Evolutionary conservation across 768 basidiomycete species (phyloP), one percentile per base, ranked within the genome.

Genomic region (Amanita molliuscula): DNA sequence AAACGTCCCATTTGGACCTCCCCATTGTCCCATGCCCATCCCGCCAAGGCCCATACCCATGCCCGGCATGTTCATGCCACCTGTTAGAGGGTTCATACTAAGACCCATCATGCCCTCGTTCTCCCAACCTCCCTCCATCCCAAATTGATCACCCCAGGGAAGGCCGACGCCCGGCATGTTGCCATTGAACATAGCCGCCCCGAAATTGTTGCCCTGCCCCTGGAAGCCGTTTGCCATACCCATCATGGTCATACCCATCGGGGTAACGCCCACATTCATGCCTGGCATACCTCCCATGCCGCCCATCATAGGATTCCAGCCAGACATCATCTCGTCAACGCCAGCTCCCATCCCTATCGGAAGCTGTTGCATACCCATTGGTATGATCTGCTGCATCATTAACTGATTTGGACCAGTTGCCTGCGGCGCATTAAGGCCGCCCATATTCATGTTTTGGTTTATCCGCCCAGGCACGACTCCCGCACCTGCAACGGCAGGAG

Each of bases 1-100:
- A 31, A 52, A 52, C 15, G 23, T n/a, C 15, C 57, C 55, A 50
- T 60, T 60, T 38, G 67, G 61, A 11, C 31, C 31, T 55, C 60
- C 66, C 66, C 64, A 66, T 41, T 67, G 65, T 47, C 66, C 66
- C 65, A 71, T 70, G 11, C 67, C 63, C 65, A 68, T 68, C 16
- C 60, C 66, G 58, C 65, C 66, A 33, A 59, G 66, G 56, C 68
- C 72, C 59, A 72, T 69, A 59, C 65, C 65, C 68, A 77, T 77
- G 4, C 69, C 57, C 44, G 64, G 65, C 66, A 73, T 69, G 31
- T 67, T 68, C 67, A 76, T 70, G 38, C 65, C 67, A 8, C 66
- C 68, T 44, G 61, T 63, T 59, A 60, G 62, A n/a, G 59, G 61
- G 52, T 67, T 64, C 45, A 68, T 63, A 36, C 67, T 46, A 18